Evolutionary conservation across 2,329 filamentous ascomycete genomes (phyloP).

Genomic region (Neopestalotiopsis rosae): DNA sequence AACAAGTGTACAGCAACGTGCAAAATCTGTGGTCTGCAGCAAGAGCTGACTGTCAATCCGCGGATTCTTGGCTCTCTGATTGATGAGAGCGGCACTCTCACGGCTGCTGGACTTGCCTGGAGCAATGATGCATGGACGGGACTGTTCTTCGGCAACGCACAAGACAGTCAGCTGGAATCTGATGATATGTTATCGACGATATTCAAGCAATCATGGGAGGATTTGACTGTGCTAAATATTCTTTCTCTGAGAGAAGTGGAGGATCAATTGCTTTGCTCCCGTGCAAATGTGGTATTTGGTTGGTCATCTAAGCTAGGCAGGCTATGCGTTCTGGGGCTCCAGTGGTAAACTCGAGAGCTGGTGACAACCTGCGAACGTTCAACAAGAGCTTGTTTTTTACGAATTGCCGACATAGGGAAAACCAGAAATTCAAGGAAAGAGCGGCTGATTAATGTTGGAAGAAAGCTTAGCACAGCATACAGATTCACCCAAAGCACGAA

Average conservation of each 20-base stretch:
- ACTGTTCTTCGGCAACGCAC: slow-evolving; percentile 35
- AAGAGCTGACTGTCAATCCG: slow-evolving; percentile 44
- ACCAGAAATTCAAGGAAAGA: no score
- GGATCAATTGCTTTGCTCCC: slow-evolving; percentile 54
- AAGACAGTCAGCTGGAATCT: neutral
- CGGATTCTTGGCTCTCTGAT: slow-evolving; percentile 44
- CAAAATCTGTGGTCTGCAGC: slow-evolving; percentile 40
- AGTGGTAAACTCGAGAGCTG: slow-evolving; percentile 37
- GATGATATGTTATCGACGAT: slow-evolving; percentile 37
- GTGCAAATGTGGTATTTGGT: slow-evolving; percentile 60
- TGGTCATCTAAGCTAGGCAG: slow-evolving; percentile 49
- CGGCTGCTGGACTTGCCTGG: slow-evolving; percentile 58
- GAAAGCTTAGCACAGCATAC: no score
- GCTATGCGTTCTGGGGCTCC: slow-evolving; percentile 48
- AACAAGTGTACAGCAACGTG: slow-evolving; percentile 47
- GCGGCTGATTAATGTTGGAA: no score
- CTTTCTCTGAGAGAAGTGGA: slow-evolving; percentile 55
- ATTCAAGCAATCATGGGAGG: slow-evolving; percentile 47
- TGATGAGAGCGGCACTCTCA: slow-evolving; percentile 62
- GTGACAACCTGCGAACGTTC: no score
- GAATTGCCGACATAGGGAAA: no score
- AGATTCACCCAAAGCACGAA: no score
- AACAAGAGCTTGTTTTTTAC: no score
- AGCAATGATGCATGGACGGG: slow-evolving; percentile 56
- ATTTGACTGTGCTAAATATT: slow-evolving; percentile 41